Conservation (phyloP, 2,329 filamentous ascomycete genomes). For the Biscogniauxia sp. region DNA sequence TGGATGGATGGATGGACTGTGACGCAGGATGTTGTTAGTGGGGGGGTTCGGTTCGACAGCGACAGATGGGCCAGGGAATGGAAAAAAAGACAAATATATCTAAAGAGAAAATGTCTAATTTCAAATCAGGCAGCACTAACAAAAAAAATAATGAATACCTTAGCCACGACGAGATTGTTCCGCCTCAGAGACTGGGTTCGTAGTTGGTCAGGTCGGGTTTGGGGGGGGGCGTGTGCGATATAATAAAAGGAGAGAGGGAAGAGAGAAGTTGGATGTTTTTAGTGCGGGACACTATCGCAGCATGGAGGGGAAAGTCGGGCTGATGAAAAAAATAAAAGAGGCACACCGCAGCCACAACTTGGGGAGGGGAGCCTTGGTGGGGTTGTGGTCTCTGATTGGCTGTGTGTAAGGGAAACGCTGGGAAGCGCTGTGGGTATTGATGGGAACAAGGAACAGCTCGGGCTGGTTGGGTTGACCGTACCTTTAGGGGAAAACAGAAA, state of each 20-base stretch:
- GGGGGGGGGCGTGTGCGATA: conserved; percentile 10
- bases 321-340: conserved; percentile 20
- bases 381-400: neutral
- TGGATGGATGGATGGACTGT: conserved; percentile 18
- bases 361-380: neutral
- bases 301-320: conserved; percentile 31
- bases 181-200: conserved; percentile 18
- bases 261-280: conserved; percentile 27
- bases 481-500: neutral
- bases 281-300: conserved; percentile 31
- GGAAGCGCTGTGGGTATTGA: no score
- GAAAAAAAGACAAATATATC: conserved; percentile 1
- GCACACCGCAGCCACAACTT: neutral
- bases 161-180: conserved; percentile 2
- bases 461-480: neutral
- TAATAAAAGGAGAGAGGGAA: conserved; percentile 13
- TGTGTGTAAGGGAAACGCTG: neutral
- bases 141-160: conserved; percentile 4
- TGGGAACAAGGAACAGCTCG: no score
- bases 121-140: conserved; percentile 5
- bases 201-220: conserved; percentile 13
- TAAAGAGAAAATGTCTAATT: neutral
- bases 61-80: neutral
- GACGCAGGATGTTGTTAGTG: conserved; percentile 29
- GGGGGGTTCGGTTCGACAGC: conserved; percentile 6